Conservation (phyloP, 768 basidiomycete genomes). For the Ramaria sp. region DNA sequence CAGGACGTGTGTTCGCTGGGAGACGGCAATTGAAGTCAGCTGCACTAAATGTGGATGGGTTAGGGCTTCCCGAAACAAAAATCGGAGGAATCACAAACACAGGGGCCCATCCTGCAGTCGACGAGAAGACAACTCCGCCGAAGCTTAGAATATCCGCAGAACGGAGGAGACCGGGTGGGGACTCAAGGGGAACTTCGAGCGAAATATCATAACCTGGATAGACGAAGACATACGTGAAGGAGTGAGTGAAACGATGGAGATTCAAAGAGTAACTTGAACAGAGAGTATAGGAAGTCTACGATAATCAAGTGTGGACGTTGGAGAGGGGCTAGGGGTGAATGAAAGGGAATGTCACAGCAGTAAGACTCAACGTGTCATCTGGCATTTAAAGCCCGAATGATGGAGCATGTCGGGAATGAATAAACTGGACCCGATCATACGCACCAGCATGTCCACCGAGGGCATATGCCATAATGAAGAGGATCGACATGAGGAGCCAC, state of each 20-base stretch:
- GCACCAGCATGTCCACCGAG: slow-evolving; percentile 3
- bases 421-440: not conserved
- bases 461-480: slow-evolving; percentile 1
- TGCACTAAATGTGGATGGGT: slow-evolving; percentile 23
- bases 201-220: not conserved
- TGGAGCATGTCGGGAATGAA: too few species aligned
- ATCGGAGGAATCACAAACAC: slow-evolving; percentile 21
- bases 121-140: slow-evolving; percentile 41
- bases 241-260: not conserved
- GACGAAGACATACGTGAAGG: too few species aligned
- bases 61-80: slow-evolving; percentile 15
- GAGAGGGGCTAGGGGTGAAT: too few species aligned
- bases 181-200: slow-evolving; percentile 31
- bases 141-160: slow-evolving; percentile 41
- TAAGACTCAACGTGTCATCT: too few species aligned
- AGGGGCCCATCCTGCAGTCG: slow-evolving; percentile 26
- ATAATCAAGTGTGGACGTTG: too few species aligned
- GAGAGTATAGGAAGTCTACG: too few species aligned
- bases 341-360: too few species aligned
- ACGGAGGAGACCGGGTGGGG: slow-evolving; percentile 29
- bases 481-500: slow-evolving; percentile 31
- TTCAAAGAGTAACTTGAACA: too few species aligned
- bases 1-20: slow-evolving; percentile 30
- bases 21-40: slow-evolving; percentile 46
- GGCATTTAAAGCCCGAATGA: too few species aligned